Percentiles rank a stretch among this genome's conserved stretches.
Conservation (phyloP, 2,329 filamentous ascomycete species). For the Aspergillus carbonarius region DNA sequence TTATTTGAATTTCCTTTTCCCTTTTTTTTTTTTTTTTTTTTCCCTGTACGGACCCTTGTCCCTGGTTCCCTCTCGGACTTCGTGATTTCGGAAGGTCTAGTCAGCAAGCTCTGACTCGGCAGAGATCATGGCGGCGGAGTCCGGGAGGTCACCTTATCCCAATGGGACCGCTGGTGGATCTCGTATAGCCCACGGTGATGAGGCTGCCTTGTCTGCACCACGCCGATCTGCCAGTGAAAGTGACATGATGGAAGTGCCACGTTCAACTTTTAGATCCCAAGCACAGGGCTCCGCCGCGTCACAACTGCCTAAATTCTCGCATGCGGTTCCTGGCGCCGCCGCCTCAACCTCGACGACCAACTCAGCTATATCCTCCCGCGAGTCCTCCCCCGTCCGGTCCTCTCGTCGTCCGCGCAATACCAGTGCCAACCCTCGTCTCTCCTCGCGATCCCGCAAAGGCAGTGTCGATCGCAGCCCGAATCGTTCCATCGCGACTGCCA, state of each 20-base stretch:
- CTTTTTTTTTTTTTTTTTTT: slow-evolving; percentile 4
- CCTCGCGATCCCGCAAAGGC: slow-evolving; percentile 62
- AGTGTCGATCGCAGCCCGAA: slow-evolving; percentile 67
- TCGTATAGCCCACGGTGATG: slow-evolving; percentile 28
- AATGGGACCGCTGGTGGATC: slow-evolving; percentile 32
- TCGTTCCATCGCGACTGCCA: slow-evolving; percentile 49
- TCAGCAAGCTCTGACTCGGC: slow-evolving; percentile 29
- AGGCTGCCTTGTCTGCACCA: slow-evolving; percentile 25
- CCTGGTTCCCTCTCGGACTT: slow-evolving; percentile 35
- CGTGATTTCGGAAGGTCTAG: slow-evolving; percentile 34
- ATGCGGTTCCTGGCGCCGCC: slow-evolving; percentile 27
- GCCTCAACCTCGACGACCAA: slow-evolving; percentile 41
- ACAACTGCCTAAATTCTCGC: slow-evolving; percentile 34
- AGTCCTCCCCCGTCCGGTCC: slow-evolving; percentile 47
- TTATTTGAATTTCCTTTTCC: slow-evolving; percentile 10
- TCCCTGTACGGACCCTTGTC: slow-evolving; percentile 9
- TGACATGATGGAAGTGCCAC: slow-evolving; percentile 31
- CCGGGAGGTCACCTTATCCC: slow-evolving; percentile 38
- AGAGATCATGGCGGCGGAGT: slow-evolving; percentile 36
- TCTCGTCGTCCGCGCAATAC: slow-evolving; percentile 32
- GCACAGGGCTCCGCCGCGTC: slow-evolving; percentile 26
- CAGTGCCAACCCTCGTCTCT: slow-evolving; percentile 32
- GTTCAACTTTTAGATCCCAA: slow-evolving; percentile 28
- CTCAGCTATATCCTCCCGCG: slow-evolving; percentile 50
- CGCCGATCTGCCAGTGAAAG: slow-evolving; percentile 30